phyloP scores from a whole-genome alignment of 83 land plant species.

The Larix sibirica region DNA sequence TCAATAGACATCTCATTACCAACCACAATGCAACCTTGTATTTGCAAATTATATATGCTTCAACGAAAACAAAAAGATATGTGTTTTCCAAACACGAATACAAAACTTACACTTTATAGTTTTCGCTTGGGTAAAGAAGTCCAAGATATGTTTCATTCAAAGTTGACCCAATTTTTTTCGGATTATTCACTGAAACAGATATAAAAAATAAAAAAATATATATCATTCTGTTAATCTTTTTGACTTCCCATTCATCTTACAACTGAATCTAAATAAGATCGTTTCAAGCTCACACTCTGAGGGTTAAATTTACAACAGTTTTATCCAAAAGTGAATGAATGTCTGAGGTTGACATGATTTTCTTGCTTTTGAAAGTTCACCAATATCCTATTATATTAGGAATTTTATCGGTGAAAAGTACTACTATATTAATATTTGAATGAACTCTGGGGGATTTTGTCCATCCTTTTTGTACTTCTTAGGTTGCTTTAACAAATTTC shows the following conservation, averaged over 20 bases:
- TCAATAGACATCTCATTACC: neutral
- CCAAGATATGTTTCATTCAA: slow-evolving; percentile 96
- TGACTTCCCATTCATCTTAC: neutral
- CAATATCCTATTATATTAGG: neutral
- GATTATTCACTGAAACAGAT: slow-evolving; percentile 76
- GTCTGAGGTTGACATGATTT: neutral
- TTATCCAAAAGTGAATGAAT: neutral
- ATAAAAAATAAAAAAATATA: neutral
- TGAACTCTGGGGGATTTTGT: neutral
- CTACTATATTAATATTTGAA: too few relatives aligned
- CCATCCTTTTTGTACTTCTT: neutral
- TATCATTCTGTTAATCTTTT: neutral
- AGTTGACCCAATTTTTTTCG: slow-evolving; percentile 77
- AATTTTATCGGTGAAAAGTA: neutral
- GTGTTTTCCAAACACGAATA: neutral
- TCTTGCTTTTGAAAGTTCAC: neutral
- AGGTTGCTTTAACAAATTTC: too few relatives aligned
- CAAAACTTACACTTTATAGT: slow-evolving; percentile 90
- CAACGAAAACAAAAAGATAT: neutral
- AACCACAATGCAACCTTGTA: neutral
- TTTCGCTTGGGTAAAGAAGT: slow-evolving; percentile 94
- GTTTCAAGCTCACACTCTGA: neutral
- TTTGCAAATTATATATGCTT: neutral
- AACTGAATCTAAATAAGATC: neutral
- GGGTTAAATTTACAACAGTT: neutral